These are phyloP conservation scores for Aspergillus fumigatus DNA, from an alignment of 2,329 filamentous ascomycete genomes.

Conservation along the genomic window DNA sequence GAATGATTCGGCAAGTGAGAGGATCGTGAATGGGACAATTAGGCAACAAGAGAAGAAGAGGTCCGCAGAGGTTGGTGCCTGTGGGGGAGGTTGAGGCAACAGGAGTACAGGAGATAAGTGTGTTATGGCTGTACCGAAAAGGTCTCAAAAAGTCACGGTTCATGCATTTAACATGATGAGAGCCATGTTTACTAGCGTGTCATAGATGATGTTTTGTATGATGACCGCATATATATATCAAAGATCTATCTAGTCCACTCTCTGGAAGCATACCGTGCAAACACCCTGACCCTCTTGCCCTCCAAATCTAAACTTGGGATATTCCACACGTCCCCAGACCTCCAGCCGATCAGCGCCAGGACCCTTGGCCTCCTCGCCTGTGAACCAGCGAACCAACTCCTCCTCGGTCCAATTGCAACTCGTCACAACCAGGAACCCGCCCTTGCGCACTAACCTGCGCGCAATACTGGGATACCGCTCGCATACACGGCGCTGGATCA, in stretches of 20 bases:
- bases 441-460: constrained; percentile 61
- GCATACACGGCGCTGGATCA: constrained; percentile 53
- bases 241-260: constrained; percentile 18
- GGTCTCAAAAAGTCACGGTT: neutral
- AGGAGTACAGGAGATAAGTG: constrained; percentile 55
- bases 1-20: constrained; percentile 47
- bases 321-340: constrained; percentile 66
- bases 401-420: constrained; percentile 98
- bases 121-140: constrained; percentile 46
- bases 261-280: constrained; percentile 77
- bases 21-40: constrained; percentile 52
- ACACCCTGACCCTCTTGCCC: constrained; percentile 85
- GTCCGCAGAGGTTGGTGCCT: constrained; percentile 42
- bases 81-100: constrained; percentile 43
- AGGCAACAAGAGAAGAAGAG: constrained; percentile 33
- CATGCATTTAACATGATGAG: neutral
- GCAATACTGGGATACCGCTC: constrained; percentile 72
- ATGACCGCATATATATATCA: neutral
- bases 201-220: constrained; percentile 1
- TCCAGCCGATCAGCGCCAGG: constrained; percentile 44
- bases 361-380: constrained; percentile 27
- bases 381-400: constrained; percentile 79
- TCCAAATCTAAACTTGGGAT: constrained; percentile 84
- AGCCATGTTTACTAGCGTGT: neutral
- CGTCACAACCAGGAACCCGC: constrained; percentile 76